Percentiles rank a stretch among this genome's conserved stretches.
These are phyloP conservation scores for Saussurea involucrata DNA, from an alignment of 129 eudicot species.

Conservation along the genomic window DNA sequence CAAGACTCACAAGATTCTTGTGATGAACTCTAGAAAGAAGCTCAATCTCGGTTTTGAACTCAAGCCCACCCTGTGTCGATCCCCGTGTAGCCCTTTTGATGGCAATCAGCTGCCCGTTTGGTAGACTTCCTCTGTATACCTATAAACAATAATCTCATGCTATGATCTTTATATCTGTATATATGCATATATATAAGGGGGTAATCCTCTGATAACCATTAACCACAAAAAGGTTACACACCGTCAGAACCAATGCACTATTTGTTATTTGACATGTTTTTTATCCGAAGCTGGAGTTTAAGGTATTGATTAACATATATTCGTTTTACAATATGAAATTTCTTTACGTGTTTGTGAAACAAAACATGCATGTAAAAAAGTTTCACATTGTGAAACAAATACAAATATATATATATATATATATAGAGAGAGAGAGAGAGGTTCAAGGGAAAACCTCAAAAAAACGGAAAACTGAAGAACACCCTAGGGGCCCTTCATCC, in stretches of 20 bases:
- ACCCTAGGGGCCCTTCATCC: too few relatives aligned
- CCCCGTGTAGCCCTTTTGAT: slow-evolving; percentile 68
- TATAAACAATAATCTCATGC: slow-evolving; percentile 7
- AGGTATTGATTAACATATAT: background rate
- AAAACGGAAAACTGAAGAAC: too few relatives aligned
- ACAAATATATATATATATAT: too few relatives aligned
- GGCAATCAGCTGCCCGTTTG: slow-evolving; percentile 53
- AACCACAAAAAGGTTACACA: background rate
- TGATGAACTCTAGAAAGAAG: slow-evolving; percentile 81
- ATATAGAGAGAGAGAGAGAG: too few relatives aligned
- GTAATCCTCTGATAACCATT: background rate
- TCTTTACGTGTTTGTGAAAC: too few relatives aligned
- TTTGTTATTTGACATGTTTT: background rate
- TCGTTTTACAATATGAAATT: background rate
- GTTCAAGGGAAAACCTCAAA: too few relatives aligned
- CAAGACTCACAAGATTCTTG: slow-evolving; percentile 63
- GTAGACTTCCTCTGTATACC: slow-evolving; percentile 65
- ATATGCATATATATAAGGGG: background rate
- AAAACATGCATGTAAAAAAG: too few relatives aligned
- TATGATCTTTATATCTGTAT: background rate
- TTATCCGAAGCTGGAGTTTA: background rate
- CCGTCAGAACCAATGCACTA: background rate
- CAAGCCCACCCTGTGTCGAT: slow-evolving; percentile 59
- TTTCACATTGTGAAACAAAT: too few relatives aligned
- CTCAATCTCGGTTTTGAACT: slow-evolving; percentile 80